Evolutionary conservation across 1,139 yeast species (phyloP).

Genomic region (Suhomyces atakaporum): DNA sequence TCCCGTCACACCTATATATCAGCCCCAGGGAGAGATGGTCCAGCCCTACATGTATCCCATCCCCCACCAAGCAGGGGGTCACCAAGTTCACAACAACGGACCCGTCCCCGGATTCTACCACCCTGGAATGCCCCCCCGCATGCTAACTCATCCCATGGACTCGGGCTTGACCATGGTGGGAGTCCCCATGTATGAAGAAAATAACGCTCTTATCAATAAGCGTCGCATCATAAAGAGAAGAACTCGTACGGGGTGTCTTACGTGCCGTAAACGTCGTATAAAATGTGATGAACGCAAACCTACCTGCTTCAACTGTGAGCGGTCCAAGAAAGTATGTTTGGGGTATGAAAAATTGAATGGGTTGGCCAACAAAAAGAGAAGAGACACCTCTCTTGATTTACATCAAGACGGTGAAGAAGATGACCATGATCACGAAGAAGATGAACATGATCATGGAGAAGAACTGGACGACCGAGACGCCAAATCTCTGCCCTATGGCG

Average conservation of each 20-base stretch:
- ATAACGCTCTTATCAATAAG: slow-evolving; percentile 39
- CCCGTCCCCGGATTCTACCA: slow-evolving; percentile 13
- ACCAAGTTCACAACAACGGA: slow-evolving; percentile 4
- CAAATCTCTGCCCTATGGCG: neutral
- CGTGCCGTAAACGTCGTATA: slow-evolving; percentile 33
- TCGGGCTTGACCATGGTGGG: slow-evolving; percentile 11
- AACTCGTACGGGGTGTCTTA: slow-evolving; percentile 31
- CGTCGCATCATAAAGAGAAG: slow-evolving; percentile 39
- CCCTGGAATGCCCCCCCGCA: slow-evolving; percentile 12
- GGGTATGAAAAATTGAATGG: slow-evolving; percentile 53
- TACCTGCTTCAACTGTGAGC: slow-evolving; percentile 69
- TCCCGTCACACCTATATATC: slow-evolving; percentile 11
- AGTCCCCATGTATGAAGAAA: slow-evolving; percentile 27
- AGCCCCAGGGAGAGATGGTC: slow-evolving; percentile 7
- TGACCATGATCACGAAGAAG: slow-evolving; percentile 8
- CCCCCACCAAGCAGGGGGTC: slow-evolving; percentile 1
- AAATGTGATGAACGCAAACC: slow-evolving; percentile 55
- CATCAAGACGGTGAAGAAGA: slow-evolving; percentile 10
- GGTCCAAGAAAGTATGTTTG: slow-evolving; percentile 66
- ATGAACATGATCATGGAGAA: slow-evolving; percentile 4
- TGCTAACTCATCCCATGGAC: slow-evolving; percentile 6
- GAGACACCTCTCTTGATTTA: slow-evolving; percentile 16
- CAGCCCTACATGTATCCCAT: slow-evolving; percentile 12
- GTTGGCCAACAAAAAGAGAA: slow-evolving; percentile 14
- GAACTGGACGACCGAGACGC: neutral